phyloP scores from a whole-genome alignment of 2,329 filamentous ascomycete species.

The Colletotrichum sp. region DNA sequence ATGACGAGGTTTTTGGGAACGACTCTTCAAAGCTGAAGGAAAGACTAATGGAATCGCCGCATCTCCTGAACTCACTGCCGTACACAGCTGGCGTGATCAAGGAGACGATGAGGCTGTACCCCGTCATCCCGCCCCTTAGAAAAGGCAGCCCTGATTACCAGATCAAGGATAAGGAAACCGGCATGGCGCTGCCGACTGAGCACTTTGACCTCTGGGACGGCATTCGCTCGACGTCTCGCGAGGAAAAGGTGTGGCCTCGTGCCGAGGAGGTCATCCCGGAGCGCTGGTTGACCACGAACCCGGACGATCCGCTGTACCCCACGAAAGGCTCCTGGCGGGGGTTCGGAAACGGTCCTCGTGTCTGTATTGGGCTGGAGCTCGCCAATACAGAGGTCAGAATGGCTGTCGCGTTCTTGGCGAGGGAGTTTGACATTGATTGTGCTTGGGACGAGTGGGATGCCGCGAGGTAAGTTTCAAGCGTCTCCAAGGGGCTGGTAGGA shows the following conservation, averaged over 20 bases:
- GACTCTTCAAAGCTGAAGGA: constrained; percentile 34
- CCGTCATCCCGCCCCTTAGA: constrained; percentile 48
- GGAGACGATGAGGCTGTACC: constrained; percentile 58
- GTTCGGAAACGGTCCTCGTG: constrained; percentile 57
- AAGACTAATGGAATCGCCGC: constrained; percentile 41
- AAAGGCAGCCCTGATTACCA: constrained; percentile 32
- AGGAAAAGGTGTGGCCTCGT: constrained; percentile 38
- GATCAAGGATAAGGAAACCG: constrained; percentile 37
- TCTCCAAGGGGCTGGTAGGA: neutral
- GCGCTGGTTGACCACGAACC: constrained; percentile 38
- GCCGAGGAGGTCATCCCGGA: constrained; percentile 45
- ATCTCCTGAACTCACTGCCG: constrained; percentile 51
- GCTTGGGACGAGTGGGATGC: constrained; percentile 44
- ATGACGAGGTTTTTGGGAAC: constrained; percentile 29
- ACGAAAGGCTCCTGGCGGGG: constrained; percentile 50
- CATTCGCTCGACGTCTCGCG: constrained; percentile 27
- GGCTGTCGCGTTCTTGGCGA: constrained; percentile 50
- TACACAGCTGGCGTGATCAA: constrained; percentile 61
- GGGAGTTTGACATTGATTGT: constrained; percentile 55
- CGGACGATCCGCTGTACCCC: constrained; percentile 12
- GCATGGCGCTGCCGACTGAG: constrained; percentile 40
- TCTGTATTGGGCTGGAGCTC: constrained; percentile 61
- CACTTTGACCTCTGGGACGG: constrained; percentile 28
- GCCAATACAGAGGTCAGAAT: constrained; percentile 58
- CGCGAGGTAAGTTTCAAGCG: constrained; percentile 25